phyloP scores from a whole-genome alignment of 495 filamentous ascomycete species.

The Xylaria flabelliformis region DNA sequence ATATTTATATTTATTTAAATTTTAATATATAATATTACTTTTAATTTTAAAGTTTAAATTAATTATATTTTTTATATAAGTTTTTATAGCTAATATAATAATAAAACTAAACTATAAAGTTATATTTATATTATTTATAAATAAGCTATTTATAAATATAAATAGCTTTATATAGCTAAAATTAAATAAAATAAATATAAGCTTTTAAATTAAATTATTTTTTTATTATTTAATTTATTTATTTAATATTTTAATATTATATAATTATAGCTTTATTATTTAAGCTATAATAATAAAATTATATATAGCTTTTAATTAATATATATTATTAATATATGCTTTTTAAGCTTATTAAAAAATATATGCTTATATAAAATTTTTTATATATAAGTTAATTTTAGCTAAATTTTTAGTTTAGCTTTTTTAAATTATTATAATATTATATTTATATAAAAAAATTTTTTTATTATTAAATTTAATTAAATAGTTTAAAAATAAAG shows the following conservation, averaged over 20 bases:
- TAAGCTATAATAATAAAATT: neutral
- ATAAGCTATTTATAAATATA: neutral
- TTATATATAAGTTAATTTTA: too few species aligned
- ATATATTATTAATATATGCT: neutral
- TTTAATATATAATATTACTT: neutral
- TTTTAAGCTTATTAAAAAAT: too few species aligned
- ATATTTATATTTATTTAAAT: neutral
- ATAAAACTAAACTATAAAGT: neutral
- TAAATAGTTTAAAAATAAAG: neutral
- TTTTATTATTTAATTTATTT: neutral
- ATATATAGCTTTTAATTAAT: too few species aligned
- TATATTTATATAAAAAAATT: neutral
- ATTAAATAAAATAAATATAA: neutral
- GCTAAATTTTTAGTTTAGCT: too few species aligned
- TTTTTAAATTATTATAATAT: neutral
- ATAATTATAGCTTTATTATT: neutral
- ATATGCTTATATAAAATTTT: too few species aligned
- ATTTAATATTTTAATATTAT: too few species aligned
- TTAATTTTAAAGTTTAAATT: neutral
- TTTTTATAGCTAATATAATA: neutral
- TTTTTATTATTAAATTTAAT: conserved; percentile 2
- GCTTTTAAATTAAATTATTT: neutral
- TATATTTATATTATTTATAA: too few species aligned
- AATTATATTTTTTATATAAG: neutral
- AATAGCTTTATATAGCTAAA: neutral